phyloP scores from a whole-genome alignment of 306 rosid genomes.

The Rosa rugosa region DNA sequence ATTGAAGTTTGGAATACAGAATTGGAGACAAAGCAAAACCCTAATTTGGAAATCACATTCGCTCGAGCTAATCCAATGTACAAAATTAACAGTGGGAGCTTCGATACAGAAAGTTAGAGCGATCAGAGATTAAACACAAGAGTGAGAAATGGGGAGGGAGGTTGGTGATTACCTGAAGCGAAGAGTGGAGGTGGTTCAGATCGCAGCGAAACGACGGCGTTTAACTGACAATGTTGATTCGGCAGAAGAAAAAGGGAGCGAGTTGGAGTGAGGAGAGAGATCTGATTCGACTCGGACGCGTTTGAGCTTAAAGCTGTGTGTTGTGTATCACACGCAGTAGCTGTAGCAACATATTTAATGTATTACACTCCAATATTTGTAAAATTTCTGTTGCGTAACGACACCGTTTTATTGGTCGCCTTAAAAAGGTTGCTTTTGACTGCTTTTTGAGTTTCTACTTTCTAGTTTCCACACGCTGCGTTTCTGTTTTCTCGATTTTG shows the following conservation, averaged over 20 bases:
- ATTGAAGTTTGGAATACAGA: background rate
- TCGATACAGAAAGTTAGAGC: background rate
- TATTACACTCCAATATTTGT: background rate
- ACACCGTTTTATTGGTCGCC: background rate
- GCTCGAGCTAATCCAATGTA: background rate
- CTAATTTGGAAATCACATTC: slow-evolving; percentile 19
- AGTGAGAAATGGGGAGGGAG: background rate
- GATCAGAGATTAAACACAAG: background rate
- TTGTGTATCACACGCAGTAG: background rate
- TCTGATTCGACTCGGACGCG: slow-evolving; percentile 17
- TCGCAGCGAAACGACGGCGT: slow-evolving; percentile 1
- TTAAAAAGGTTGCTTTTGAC: too few relatives aligned
- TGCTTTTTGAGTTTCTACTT: too few relatives aligned
- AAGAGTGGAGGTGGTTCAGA: background rate
- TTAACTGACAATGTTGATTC: background rate
- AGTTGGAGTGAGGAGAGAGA: background rate
- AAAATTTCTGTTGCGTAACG: background rate
- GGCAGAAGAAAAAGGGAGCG: background rate
- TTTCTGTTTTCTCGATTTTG: too few relatives aligned
- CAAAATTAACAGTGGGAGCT: background rate
- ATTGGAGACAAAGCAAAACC: slow-evolving; percentile 16
- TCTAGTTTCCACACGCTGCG: too few relatives aligned
- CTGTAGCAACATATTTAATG: too few relatives aligned
- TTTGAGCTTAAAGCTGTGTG: background rate
- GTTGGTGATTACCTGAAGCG: background rate